phyloP scores from a whole-genome alignment of 2,329 filamentous ascomycete species.

The Pseudogymnoascus sp. region DNA sequence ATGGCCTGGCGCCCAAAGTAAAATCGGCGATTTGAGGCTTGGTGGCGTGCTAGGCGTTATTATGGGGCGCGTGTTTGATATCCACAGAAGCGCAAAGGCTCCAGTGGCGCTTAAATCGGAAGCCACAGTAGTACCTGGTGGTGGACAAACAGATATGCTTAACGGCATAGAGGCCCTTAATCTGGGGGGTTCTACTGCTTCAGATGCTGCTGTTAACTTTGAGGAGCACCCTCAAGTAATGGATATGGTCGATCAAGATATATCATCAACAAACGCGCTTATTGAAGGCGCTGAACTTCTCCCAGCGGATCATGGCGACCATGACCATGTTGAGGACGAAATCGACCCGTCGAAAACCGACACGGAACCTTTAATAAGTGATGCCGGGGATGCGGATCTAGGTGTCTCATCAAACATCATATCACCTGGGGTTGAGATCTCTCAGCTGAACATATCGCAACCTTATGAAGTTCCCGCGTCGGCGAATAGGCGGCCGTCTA shows the following conservation, averaged over 20 bases:
- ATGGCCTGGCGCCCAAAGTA: constrained; percentile 45
- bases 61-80: constrained; percentile 58
- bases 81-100: constrained; percentile 30
- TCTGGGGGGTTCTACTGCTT: neutral
- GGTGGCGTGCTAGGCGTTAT: constrained; percentile 62
- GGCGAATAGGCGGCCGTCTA: neutral
- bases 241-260: neutral
- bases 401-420: constrained; percentile 1
- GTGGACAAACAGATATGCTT: neutral
- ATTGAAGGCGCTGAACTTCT: neutral
- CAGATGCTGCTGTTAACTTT: neutral
- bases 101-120: constrained; percentile 5
- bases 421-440: neutral
- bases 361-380: neutral
- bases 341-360: neutral
- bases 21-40: constrained; percentile 53
- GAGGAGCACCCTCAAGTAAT: neutral
- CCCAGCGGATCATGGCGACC: neutral
- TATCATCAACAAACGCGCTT: neutral
- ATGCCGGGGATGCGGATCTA: neutral
- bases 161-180: neutral
- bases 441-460: neutral
- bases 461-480: neutral
- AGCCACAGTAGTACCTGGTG: neutral
- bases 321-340: neutral